Conservation (phyloP, 202 grass and related monocot genomes). For the Brachypodium distachyon region DNA sequence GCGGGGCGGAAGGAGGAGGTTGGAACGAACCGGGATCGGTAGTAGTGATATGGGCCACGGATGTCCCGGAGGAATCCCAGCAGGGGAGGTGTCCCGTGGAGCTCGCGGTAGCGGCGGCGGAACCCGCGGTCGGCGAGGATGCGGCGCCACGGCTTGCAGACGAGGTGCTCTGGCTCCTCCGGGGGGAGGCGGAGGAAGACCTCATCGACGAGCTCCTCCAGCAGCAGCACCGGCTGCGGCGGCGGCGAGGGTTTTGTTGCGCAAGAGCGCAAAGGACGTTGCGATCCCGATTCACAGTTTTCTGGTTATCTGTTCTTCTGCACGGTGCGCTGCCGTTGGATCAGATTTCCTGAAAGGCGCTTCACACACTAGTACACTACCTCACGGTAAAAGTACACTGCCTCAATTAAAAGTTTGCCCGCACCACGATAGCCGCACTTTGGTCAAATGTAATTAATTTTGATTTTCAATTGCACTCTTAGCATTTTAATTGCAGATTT, state of each 20-base stretch:
- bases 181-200: not conserved
- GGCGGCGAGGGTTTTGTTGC: not conserved
- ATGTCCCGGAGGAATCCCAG: not conserved
- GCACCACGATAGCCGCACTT: too few relatives aligned
- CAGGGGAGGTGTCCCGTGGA: not conserved
- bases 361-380: too few relatives aligned
- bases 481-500: too few relatives aligned
- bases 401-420: too few relatives aligned
- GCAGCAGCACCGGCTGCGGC: not conserved
- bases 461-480: too few relatives aligned
- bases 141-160: not conserved
- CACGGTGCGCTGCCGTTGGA: too few relatives aligned
- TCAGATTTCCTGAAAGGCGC: too few relatives aligned
- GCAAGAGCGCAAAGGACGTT: not conserved
- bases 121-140: not conserved
- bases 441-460: too few relatives aligned
- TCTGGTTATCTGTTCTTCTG: too few relatives aligned
- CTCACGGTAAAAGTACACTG: too few relatives aligned
- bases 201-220: not conserved
- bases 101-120: not conserved
- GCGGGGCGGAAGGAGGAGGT: not conserved
- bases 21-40: not conserved
- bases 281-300: too few relatives aligned
- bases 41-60: not conserved
- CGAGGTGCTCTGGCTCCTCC: not conserved